Percentiles rank a stretch among this genome's conserved stretches.
Conservation (phyloP, 441 rosid genomes). For the Dalechampia spathulata region DNA sequence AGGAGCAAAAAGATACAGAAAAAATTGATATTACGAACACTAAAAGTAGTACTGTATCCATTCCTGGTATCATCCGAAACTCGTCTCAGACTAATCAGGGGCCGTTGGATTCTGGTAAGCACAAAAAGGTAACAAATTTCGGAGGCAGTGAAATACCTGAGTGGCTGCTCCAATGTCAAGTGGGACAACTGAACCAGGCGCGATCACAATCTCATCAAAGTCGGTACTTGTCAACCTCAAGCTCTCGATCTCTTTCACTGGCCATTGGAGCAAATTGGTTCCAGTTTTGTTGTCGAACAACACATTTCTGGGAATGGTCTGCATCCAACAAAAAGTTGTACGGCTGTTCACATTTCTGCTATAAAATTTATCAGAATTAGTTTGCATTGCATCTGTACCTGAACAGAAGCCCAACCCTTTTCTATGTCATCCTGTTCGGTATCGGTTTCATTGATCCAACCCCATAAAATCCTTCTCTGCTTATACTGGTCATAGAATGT, state of each 20-base stretch:
- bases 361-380: too few relatives aligned
- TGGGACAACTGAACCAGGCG: conserved; percentile 54
- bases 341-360: too few relatives aligned
- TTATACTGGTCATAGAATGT: conserved; percentile 59
- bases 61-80: too few relatives aligned
- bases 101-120: too few relatives aligned
- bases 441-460: conserved; percentile 82
- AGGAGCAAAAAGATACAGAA: background rate
- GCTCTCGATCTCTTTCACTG: conserved; percentile 72
- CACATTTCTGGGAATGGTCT: conserved; percentile 79
- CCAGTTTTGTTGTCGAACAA: conserved; percentile 62
- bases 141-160: conserved; percentile 34
- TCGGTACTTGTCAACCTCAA: conserved; percentile 50
- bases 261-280: conserved; percentile 77
- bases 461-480: conserved; percentile 60
- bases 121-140: too few relatives aligned
- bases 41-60: too few relatives aligned
- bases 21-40: background rate
- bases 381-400: conserved; percentile 40
- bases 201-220: conserved; percentile 33
- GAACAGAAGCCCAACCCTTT: conserved; percentile 87
- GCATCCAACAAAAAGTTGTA: too few relatives aligned
- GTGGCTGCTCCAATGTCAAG: conserved; percentile 57
- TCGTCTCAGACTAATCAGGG: too few relatives aligned
- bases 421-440: conserved; percentile 45